These are phyloP conservation scores for Botryotinia narcissicola DNA, from an alignment of 2,329 filamentous ascomycete species.

Conservation along the genomic window DNA sequence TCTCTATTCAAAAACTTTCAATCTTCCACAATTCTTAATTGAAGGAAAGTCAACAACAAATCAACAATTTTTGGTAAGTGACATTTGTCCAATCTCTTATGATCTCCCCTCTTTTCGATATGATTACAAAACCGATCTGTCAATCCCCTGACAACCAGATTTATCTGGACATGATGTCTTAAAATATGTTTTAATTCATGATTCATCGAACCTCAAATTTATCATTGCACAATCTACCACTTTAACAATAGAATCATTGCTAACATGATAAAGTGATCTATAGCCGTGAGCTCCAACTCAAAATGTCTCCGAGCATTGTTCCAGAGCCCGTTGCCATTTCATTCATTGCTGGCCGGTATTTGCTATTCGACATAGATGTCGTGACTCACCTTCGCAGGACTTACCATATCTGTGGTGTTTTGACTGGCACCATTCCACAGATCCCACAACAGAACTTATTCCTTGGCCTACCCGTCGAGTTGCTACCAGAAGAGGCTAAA, in stretches of 20 bases:
- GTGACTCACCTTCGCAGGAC: constrained; percentile 74
- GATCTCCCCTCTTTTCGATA: constrained; percentile 40
- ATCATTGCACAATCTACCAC: neutral
- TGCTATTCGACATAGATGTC: constrained; percentile 83
- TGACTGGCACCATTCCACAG: constrained; percentile 86
- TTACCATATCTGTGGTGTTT: constrained; percentile 80
- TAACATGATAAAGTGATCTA: constrained; percentile 2
- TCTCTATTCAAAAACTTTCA: neutral
- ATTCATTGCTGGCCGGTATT: constrained; percentile 73
- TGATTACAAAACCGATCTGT: constrained; percentile 74
- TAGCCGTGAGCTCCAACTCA: neutral
- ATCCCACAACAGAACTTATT: constrained; percentile 95
- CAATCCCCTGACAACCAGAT: constrained; percentile 70
- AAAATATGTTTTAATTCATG: constrained; percentile 52
- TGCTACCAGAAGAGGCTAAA: constrained; percentile 86
- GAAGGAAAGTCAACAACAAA: neutral
- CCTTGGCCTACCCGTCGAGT: constrained; percentile 79
- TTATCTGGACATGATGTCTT: constrained; percentile 45
- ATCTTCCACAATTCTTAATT: neutral
- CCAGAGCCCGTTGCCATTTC: constrained; percentile 73
- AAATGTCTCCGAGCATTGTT: constrained; percentile 24
- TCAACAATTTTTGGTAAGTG: constrained; percentile 13
- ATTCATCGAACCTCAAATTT: constrained; percentile 40
- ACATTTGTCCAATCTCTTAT: neutral
- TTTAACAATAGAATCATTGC: neutral